Evolutionary conservation across 2,329 filamentous ascomycete genomes (phyloP).

Genomic region (Plenodomus lindquistii): DNA sequence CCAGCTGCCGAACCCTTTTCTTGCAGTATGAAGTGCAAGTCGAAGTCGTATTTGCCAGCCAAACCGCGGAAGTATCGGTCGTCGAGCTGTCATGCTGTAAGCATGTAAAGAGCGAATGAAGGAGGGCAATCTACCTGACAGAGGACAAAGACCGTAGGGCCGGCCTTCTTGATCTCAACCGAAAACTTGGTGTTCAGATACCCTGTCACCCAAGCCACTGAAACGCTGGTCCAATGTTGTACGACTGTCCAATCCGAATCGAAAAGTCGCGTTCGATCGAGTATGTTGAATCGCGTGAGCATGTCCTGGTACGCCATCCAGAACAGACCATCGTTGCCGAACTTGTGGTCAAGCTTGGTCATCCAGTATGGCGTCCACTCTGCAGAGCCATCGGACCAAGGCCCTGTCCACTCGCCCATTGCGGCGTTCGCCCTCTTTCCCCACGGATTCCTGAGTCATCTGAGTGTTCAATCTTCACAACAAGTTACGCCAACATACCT

Average conservation of each 20-base stretch:
- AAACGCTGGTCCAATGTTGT: constrained; percentile 62
- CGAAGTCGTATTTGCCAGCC: constrained; percentile 59
- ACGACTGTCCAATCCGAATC: constrained; percentile 62
- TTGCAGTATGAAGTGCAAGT: constrained; percentile 62
- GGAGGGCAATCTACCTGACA: constrained; percentile 57
- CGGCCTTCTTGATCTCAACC: constrained; percentile 56
- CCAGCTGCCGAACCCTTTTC: constrained; percentile 53
- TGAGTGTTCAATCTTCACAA: background rate
- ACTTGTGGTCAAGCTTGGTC: constrained; percentile 69
- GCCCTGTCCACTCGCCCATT: constrained; percentile 71
- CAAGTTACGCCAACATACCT: constrained; percentile 44
- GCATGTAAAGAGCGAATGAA: constrained; percentile 44
- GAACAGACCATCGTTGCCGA: constrained; percentile 73
- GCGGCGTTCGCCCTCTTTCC: constrained; percentile 57
- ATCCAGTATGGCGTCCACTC: constrained; percentile 84
- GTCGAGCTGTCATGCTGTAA: constrained; percentile 56
- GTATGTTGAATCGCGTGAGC: constrained; percentile 58
- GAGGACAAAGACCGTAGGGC: constrained; percentile 62
- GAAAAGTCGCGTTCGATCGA: constrained; percentile 64
- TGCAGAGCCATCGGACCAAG: constrained; percentile 80
- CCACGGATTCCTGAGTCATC: constrained; percentile 72
- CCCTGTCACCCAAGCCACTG: constrained; percentile 62
- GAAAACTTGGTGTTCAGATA: constrained; percentile 65
- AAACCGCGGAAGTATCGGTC: constrained; percentile 62
- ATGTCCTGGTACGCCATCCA: constrained; percentile 65